phyloP scores from a whole-genome alignment of 2,329 filamentous ascomycete genomes.

The Verticillium tricorpus region DNA sequence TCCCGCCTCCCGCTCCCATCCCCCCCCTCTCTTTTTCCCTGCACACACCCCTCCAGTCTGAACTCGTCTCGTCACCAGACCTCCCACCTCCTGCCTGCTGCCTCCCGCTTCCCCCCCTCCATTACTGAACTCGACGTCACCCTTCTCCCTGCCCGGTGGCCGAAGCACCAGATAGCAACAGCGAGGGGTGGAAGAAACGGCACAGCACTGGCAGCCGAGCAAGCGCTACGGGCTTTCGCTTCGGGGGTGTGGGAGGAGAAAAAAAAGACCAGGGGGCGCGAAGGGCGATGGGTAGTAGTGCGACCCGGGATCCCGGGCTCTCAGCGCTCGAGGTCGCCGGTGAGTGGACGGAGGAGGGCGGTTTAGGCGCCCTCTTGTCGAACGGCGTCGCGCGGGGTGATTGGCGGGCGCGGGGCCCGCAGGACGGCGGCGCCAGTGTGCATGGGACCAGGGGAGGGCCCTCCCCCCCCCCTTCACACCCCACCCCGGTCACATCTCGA shows the following conservation, averaged over 20 bases:
- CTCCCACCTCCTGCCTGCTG: background rate
- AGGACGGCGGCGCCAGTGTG: background rate
- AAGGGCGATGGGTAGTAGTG: constrained; percentile 8
- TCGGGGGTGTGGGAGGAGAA: too few relatives aligned
- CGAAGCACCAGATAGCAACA: background rate
- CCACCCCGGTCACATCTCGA: background rate
- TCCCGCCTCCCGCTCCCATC: background rate
- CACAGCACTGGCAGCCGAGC: background rate
- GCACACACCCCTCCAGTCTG: background rate
- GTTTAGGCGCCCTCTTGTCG: background rate
- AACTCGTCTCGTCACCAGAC: background rate
- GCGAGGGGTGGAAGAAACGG: background rate
- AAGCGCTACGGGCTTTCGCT: too few relatives aligned
- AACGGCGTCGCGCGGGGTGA: background rate
- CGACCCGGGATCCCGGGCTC: constrained; percentile 15
- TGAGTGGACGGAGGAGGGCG: background rate
- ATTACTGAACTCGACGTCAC: too few relatives aligned
- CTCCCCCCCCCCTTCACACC: too few relatives aligned
- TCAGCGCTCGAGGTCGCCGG: constrained; percentile 5
- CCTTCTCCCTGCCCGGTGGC: too few relatives aligned
- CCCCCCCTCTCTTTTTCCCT: background rate
- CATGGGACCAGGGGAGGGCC: too few relatives aligned
- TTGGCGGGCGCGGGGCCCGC: background rate
- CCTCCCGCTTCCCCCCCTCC: background rate
- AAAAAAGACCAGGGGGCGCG: constrained; percentile 5